phyloP scores from a whole-genome alignment of 129 eudicot genomes.

The Heracleum sosnowskyi region DNA sequence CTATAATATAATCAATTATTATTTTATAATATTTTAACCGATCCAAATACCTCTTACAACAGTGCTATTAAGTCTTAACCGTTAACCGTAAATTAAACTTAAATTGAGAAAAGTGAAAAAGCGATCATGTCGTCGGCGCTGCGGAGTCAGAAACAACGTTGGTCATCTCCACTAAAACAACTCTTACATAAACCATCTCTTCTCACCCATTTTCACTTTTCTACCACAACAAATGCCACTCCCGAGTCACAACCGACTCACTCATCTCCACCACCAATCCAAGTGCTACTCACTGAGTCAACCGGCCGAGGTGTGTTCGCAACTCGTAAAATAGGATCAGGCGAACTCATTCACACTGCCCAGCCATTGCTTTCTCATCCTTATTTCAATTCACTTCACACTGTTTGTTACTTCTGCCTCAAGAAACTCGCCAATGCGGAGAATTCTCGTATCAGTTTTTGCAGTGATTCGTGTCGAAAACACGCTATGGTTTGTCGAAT shows the following conservation, averaged over 20 bases:
- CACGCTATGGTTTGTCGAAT: slow-evolving; percentile 45
- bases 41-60: too few species aligned
- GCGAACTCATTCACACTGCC: slow-evolving; percentile 83
- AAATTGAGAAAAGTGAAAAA: neutral
- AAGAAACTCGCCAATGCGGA: slow-evolving; percentile 16
- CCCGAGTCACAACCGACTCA: slow-evolving; percentile 23
- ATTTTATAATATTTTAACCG: too few species aligned
- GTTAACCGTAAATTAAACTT: too few species aligned
- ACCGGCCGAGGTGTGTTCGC: slow-evolving; percentile 92
- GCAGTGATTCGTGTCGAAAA: slow-evolving; percentile 55
- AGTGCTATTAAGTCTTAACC: too few species aligned
- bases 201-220: slow-evolving; percentile 15
- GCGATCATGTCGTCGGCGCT: slow-evolving; percentile 35
- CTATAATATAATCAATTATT: too few species aligned
- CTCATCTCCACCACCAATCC: slow-evolving; percentile 62
- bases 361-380: slow-evolving; percentile 71
- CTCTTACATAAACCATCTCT: neutral
- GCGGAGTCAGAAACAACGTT: slow-evolving; percentile 25
- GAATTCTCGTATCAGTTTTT: slow-evolving; percentile 32
- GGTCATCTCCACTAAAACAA: slow-evolving; percentile 18
- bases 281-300: slow-evolving; percentile 57
- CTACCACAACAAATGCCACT: slow-evolving; percentile 2
- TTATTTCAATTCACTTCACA: slow-evolving; percentile 34
- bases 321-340: slow-evolving; percentile 59
- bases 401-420: slow-evolving; percentile 70